These are phyloP conservation scores for Pyrenochaeta sp. DNA, from an alignment of 2,329 filamentous ascomycete species.

Conservation along the genomic window DNA sequence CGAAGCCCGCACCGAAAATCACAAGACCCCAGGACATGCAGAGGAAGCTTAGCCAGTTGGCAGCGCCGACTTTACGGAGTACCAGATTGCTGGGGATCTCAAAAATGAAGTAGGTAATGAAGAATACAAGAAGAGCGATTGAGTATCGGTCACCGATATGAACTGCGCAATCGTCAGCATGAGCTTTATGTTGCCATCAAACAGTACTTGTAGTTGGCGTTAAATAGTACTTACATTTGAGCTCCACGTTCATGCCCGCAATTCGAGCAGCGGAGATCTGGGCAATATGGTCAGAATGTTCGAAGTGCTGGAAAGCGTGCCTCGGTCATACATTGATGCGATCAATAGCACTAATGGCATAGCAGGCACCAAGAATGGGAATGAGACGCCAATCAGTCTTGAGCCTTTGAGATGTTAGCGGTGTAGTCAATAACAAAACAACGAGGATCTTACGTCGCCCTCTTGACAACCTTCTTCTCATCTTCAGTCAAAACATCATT, in stretches of 20 bases:
- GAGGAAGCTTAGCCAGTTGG: conserved; percentile 29
- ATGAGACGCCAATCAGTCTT: conserved; percentile 38
- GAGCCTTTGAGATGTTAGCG: conserved; percentile 25
- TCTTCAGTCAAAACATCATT: conserved; percentile 10
- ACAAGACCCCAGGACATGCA: conserved; percentile 30
- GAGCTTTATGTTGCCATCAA: no score
- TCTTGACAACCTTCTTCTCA: conserved; percentile 18
- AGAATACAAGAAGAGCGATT: conserved; percentile 60
- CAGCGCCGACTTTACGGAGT: conserved; percentile 46
- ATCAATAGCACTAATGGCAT: conserved; percentile 29
- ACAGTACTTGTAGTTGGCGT: no score
- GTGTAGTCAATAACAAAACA: neutral
- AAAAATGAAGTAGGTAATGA: conserved; percentile 60
- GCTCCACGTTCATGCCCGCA: conserved; percentile 56
- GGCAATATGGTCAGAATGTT: neutral
- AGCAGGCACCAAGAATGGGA: conserved; percentile 36
- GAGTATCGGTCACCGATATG: conserved; percentile 55
- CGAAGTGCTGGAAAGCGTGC: no score
- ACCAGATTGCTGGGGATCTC: conserved; percentile 61
- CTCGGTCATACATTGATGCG: conserved; percentile 22
- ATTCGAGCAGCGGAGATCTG: conserved; percentile 39
- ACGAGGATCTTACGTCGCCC: conserved; percentile 15
- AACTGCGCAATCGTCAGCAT: no score
- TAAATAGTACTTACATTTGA: no score
- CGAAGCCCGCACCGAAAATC: conserved; percentile 24